phyloP scores from a whole-genome alignment of 1,284 basidiomycete species.

The Anthracocystis walkeri region DNA sequence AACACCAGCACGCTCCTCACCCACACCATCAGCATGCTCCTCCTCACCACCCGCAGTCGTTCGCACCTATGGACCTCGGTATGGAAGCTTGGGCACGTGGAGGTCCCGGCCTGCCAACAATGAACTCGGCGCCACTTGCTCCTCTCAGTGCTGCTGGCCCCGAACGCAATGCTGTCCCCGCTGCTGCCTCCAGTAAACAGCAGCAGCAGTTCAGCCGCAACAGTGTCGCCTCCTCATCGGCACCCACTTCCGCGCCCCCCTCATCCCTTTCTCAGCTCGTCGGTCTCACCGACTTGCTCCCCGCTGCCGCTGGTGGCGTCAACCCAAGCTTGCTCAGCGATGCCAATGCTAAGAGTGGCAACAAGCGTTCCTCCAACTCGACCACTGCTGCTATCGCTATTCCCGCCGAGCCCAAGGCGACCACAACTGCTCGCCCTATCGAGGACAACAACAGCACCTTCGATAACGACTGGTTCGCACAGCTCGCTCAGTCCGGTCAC shows the following conservation, averaged over 20 bases:
- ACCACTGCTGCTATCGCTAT: slow-evolving; percentile 22
- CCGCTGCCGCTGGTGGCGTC: slow-evolving; percentile 29
- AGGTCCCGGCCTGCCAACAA: slow-evolving; percentile 13
- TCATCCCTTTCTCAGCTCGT: slow-evolving; percentile 30
- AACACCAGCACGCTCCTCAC: slow-evolving; percentile 26
- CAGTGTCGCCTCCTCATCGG: not conserved
- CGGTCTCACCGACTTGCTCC: slow-evolving; percentile 32
- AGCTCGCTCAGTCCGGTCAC: slow-evolving; percentile 52
- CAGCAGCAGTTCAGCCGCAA: slow-evolving; percentile 24
- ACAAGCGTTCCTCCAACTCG: slow-evolving; percentile 11
- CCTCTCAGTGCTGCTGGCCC: slow-evolving; percentile 7
- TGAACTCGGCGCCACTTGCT: slow-evolving; percentile 19
- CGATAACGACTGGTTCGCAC: slow-evolving; percentile 53
- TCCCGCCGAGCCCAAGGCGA: slow-evolving; percentile 28
- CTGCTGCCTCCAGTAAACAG: slow-evolving; percentile 17
- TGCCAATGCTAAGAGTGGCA: slow-evolving; percentile 6
- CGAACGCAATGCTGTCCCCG: not conserved
- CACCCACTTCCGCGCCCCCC: slow-evolving; percentile 15
- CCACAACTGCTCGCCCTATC: slow-evolving; percentile 32
- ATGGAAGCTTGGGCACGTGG: slow-evolving; percentile 42
- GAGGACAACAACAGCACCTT: slow-evolving; percentile 46
- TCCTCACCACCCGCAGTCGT: slow-evolving; percentile 33
- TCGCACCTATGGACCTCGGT: slow-evolving; percentile 39
- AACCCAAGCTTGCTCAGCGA: slow-evolving; percentile 47
- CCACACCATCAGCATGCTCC: slow-evolving; percentile 25